These are phyloP conservation scores for Sclerotiophoma versabilis DNA, from an alignment of 2,329 filamentous ascomycete genomes.

Conservation along the genomic window DNA sequence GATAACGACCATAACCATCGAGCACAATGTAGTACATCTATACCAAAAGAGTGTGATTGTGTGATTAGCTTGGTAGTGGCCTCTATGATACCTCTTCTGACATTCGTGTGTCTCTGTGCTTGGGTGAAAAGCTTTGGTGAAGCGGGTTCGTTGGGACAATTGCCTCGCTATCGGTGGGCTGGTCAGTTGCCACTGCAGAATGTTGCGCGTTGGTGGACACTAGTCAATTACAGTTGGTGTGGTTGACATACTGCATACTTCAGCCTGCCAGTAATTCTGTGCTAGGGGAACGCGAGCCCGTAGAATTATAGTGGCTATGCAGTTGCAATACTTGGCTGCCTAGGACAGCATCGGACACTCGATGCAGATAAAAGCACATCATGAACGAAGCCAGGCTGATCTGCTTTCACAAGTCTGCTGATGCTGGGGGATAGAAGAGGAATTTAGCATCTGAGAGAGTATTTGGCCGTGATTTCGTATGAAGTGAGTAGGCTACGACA, in stretches of 20 bases:
- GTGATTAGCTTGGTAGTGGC: conserved; percentile 28
- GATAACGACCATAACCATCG: neutral
- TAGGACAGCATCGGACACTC: conserved; percentile 31
- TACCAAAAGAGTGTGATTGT: conserved; percentile 25
- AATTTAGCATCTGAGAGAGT: conserved; percentile 1
- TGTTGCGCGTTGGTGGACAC: neutral
- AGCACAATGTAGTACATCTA: conserved; percentile 32
- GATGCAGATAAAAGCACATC: conserved; percentile 25
- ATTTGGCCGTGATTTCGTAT: too few relatives aligned
- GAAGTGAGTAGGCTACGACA: too few relatives aligned
- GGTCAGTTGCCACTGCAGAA: conserved; percentile 20
- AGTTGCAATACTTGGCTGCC: conserved; percentile 32
- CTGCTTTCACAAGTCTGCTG: too few relatives aligned
- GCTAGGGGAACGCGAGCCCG: too few relatives aligned
- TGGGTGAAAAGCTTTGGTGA: conserved; percentile 30
- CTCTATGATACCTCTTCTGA: conserved; percentile 28
- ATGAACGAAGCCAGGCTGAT: conserved; percentile 35
- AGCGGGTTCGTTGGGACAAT: conserved; percentile 32
- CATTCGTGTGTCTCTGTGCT: conserved; percentile 27
- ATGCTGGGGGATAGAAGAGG: too few relatives aligned
- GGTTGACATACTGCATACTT: conserved; percentile 28
- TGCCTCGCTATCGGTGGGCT: conserved; percentile 31
- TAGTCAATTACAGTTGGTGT: conserved; percentile 24
- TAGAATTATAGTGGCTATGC: too few relatives aligned
- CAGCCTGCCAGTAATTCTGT: conserved; percentile 28